Percentiles rank a stretch among this genome's conserved stretches.
Conservation (phyloP, 2,329 filamentous ascomycete species). For the Colletotrichum endophyticum region DNA sequence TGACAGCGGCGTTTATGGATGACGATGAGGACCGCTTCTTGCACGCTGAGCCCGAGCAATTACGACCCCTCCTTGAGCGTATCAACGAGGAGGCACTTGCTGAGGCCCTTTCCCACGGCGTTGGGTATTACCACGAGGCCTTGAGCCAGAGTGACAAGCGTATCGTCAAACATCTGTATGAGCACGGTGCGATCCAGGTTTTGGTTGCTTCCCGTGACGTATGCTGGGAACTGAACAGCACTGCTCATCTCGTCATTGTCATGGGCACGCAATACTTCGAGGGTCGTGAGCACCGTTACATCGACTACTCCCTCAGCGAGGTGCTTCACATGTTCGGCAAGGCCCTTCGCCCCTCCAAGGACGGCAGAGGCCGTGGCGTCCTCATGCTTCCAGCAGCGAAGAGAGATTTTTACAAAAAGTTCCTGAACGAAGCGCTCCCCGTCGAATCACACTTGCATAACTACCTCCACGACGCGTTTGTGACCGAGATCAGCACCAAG, state of each 20-base stretch:
- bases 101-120: constrained; percentile 89
- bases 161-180: constrained; percentile 92
- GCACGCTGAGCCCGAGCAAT: constrained; percentile 81
- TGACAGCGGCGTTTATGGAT: constrained; percentile 86
- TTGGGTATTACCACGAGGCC: constrained; percentile 97
- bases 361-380: constrained; percentile 87
- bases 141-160: constrained; percentile 87
- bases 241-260: constrained; percentile 88
- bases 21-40: constrained; percentile 95
- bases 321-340: constrained; percentile 98
- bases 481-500: constrained; percentile 95
- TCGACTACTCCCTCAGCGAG: constrained; percentile 94
- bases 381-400: constrained; percentile 95
- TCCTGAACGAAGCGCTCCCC: constrained; percentile 92
- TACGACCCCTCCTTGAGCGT: constrained; percentile 80
- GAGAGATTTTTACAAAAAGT: constrained; percentile 98
- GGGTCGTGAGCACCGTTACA: constrained; percentile 93
- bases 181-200: constrained; percentile 87
- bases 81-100: constrained; percentile 87
- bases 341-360: constrained; percentile 77
- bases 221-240: constrained; percentile 92
- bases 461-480: constrained; percentile 93
- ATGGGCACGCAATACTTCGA: constrained; percentile 99
- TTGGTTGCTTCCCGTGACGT: constrained; percentile 80
- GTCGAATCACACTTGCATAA: constrained; percentile 94